Evolutionary conservation across 2,329 filamentous ascomycete genomes (phyloP).

Genomic region (Nemania abortiva): DNA sequence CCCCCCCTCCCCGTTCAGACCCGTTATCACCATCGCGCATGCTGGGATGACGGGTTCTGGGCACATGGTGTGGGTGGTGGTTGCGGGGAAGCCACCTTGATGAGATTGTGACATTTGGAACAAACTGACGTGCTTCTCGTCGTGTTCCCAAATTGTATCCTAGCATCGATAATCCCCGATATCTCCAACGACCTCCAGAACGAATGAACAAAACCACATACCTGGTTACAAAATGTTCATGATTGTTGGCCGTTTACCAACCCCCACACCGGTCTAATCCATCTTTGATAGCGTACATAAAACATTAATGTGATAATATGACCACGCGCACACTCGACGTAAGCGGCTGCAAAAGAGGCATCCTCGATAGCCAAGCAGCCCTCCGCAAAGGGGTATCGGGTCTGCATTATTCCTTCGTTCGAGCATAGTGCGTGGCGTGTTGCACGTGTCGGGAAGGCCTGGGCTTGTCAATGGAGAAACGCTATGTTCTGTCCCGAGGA

Average conservation of each 20-base stretch:
- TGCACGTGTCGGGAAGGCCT: neutral
- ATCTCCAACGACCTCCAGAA: conserved; percentile 7
- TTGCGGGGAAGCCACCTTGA: conserved; percentile 38
- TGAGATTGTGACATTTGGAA: conserved; percentile 44
- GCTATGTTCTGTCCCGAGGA: neutral
- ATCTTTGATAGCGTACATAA: too few species aligned
- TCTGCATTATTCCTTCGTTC: neutral
- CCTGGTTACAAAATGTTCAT: neutral
- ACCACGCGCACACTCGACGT: neutral
- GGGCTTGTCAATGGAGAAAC: neutral
- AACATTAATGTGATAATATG: neutral
- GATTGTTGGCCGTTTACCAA: neutral
- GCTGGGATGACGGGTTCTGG: conserved; percentile 21
- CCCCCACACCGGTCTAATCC: neutral
- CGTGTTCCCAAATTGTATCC: conserved; percentile 18
- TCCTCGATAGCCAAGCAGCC: neutral
- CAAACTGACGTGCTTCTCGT: conserved; percentile 43
- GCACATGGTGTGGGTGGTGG: conserved; percentile 27
- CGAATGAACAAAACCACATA: neutral
- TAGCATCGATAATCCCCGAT: conserved; percentile 19
- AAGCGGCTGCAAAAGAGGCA: conserved; percentile 3
- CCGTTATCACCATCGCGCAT: conserved; percentile 27
- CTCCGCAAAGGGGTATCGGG: neutral
- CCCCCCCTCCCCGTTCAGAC: neutral
- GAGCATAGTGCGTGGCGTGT: neutral